Evolutionary conservation across 208 protist genomes (phyloP), one percentile per base, ranked within the genome.

Genomic region (Acanthamoeba sp.): DNA sequence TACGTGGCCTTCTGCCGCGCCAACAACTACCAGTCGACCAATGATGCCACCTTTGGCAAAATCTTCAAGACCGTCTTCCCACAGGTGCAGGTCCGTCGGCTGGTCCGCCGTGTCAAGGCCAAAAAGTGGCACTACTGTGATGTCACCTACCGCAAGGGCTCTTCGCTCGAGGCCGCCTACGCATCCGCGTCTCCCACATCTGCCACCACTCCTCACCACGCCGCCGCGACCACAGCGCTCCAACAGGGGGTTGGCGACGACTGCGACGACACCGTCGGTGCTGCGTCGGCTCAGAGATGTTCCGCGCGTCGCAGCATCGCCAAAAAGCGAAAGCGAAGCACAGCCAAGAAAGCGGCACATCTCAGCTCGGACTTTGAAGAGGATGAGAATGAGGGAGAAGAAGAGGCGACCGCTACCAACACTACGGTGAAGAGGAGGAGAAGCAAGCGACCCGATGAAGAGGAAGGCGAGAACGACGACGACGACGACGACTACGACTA

Each of bases 101-200:
- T 87, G 22, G 24, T 27, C 3, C 78, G 78, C 5, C 24, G 27
- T 29, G 14, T 36, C 16, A 27, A 87, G 7, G 78, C 27, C 38
- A 87, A 87, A 45, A 87, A 87, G 78, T 87, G 78, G 78, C 78
- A 87, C 78, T 87, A 87, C 45, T 87, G 78, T 45, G 78, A 36
- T 6, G 27, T 87, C 6, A 29, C 78, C n/a, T 87, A 87, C 45
- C 78, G 78, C 45, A 27, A 38, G 22, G 71, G 29, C 22, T 80
- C 71, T 2, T 24, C 62, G n/a, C 62, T 69, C n/a, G 50, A 12
- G 18, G 22, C 22, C 50, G 50, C 50, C 50, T 55, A 20, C 50
- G 50, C 50, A n/a, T n/a, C n/a, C n/a, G n/a, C n/a, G n/a, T n/a
- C n/a, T n/a, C n/a, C n/a, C n/a, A n/a, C n/a, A n/a, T n/a, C n/a